Percentiles rank a stretch among this genome's conserved stretches.
Evolutionary conservation across 495 filamentous ascomycete genomes (phyloP).

Genomic region (Haplographium delicatum): DNA sequence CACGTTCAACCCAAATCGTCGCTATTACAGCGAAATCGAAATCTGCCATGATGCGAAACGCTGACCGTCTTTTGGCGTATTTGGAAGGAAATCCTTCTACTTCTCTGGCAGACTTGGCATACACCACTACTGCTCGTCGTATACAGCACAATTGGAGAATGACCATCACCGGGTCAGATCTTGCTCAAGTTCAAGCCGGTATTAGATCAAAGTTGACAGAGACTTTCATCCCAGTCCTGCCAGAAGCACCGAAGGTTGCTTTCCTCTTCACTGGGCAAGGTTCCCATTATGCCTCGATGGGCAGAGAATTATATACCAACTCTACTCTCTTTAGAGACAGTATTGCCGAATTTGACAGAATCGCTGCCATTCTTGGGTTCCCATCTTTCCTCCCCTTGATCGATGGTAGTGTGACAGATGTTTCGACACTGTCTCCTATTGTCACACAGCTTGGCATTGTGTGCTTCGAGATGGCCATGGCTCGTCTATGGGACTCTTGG

Average conservation of each 20-base stretch:
- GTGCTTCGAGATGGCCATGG: slow-evolving; percentile 81
- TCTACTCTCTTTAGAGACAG: slow-evolving; percentile 61
- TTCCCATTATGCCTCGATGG: slow-evolving; percentile 61
- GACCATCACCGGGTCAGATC: slow-evolving; percentile 49
- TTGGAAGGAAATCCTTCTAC: slow-evolving; percentile 48
- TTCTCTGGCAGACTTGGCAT: slow-evolving; percentile 56
- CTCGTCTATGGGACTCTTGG: slow-evolving; percentile 73
- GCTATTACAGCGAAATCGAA: slow-evolving; percentile 56
- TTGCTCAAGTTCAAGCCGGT: slow-evolving; percentile 37
- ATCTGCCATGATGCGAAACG: slow-evolving; percentile 48
- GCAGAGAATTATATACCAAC: slow-evolving; percentile 62
- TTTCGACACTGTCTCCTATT: slow-evolving; percentile 61
- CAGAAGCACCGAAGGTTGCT: slow-evolving; percentile 39
- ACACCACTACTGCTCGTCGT: slow-evolving; percentile 79
- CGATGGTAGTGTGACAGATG: slow-evolving; percentile 51
- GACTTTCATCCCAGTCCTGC: slow-evolving; percentile 40
- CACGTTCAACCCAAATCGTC: slow-evolving; percentile 48
- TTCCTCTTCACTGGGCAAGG: slow-evolving; percentile 72
- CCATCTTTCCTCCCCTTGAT: slow-evolving; percentile 65
- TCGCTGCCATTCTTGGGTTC: slow-evolving; percentile 64
- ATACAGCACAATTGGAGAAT: slow-evolving; percentile 76
- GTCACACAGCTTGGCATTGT: slow-evolving; percentile 73
- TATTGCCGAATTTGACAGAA: slow-evolving; percentile 65
- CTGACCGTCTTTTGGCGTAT: slow-evolving; percentile 43
- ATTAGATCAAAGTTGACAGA: slow-evolving; percentile 39